Conservation (phyloP, 2,329 filamentous ascomycete species). For the Rhynchosporium agropyri region DNA sequence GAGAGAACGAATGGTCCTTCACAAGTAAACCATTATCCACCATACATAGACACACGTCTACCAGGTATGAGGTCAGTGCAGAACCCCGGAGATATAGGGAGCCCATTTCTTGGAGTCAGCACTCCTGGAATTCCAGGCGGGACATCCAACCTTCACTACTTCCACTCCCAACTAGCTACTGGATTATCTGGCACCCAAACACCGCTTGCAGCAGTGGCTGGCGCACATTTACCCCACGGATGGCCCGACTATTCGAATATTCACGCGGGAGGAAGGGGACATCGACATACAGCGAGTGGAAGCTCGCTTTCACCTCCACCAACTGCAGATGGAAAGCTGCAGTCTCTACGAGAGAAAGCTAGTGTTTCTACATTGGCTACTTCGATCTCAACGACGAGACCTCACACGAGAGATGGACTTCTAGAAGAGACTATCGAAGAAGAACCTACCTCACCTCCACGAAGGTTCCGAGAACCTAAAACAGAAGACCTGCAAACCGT, state of each 20-base stretch:
- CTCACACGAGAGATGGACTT: conserved; percentile 57
- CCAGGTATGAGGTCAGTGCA: conserved; percentile 40
- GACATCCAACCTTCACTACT: conserved; percentile 78
- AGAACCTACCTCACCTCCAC: conserved; percentile 46
- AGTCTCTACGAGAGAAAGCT: conserved; percentile 56
- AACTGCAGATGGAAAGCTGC: conserved; percentile 44
- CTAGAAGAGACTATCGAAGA: conserved; percentile 39
- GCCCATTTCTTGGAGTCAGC: conserved; percentile 61
- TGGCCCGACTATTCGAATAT: conserved; percentile 46
- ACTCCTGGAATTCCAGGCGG: conserved; percentile 69
- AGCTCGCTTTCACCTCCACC: conserved; percentile 40
- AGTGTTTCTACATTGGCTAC: conserved; percentile 65
- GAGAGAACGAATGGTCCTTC: conserved; percentile 41
- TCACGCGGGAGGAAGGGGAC: conserved; percentile 29
- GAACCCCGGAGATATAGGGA: conserved; percentile 50
- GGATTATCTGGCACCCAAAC: conserved; percentile 77
- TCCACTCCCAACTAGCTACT: conserved; percentile 74
- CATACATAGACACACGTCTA: conserved; percentile 48
- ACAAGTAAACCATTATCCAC: conserved; percentile 32
- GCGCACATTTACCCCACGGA: conserved; percentile 62
- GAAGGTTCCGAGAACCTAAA: conserved; percentile 69
- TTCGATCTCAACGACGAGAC: conserved; percentile 56
- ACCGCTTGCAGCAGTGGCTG: conserved; percentile 77
- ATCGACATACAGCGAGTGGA: conserved; percentile 39
- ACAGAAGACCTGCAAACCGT: conserved; percentile 91